Base-by-base conservation (phyloP, 345 rosid genomes). In the Ailanthus altissimus region DNA sequence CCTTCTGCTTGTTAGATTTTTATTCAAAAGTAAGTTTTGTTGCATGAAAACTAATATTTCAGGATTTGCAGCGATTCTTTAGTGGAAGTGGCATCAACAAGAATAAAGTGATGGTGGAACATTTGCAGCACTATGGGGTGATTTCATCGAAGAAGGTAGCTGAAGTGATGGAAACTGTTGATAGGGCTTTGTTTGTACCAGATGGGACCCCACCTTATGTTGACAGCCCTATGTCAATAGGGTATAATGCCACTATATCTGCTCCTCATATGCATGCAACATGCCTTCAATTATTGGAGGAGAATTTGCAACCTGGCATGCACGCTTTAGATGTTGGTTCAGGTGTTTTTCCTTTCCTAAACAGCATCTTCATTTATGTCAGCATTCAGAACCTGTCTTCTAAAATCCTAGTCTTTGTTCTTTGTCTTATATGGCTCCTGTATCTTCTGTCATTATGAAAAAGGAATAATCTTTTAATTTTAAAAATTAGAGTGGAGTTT, bases 261-360 rank as follows among this genome's bases (percentile, higher is more conserved):
- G 99, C 99, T 20, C 99, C 99, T 46, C 97, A 97, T 84, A 94
- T 97, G 99, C 99, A 97, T 82, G 99, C 97, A 8, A 92, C 87
- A 18, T 94, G 99, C 87, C 91, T 97, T 73, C 89, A 91, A 73
- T 83, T 97, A 78, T 76, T 97, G 81, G 92, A 92, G 90, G 81
- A 86, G 60, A 83, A 92, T 84, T 87, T 97, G 79, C 88, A 88
- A 83, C 97, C 98, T 2, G 97, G 99, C 81, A 91, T 92, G 98
- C 92, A 68, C 4, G 97, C 91, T 54, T 88, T 97, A 76, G 99
- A 97, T 82, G 92, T 97, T 82, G 99, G 99, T 66, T 97, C 99
- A 86, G 99, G 99, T 95, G 45, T 65, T 74, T 42, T 79, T 59
- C 26, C 43, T 23, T 58, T 65, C 23, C 20, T 8, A 65, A n/a